phyloP scores from a whole-genome alignment of 176 grass and related monocot genomes.

The Stipa capillata region DNA sequence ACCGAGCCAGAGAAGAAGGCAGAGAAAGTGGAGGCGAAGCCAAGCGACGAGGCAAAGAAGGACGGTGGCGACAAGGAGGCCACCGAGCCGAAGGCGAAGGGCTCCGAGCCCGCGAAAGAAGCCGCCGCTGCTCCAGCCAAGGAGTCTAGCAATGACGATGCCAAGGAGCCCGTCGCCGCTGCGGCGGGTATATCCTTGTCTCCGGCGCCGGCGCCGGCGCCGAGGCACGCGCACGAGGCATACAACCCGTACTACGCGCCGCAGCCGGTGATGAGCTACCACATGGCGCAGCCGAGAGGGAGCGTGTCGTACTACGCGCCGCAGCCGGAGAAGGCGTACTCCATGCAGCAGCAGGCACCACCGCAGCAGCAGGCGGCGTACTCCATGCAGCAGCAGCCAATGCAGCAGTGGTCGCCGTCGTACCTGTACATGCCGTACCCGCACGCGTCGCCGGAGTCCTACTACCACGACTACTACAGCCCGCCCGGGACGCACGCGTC shows the following conservation, averaged over 20 bases:
- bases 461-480: slow-evolving; percentile 33
- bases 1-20: neutral
- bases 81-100: slow-evolving; percentile 26
- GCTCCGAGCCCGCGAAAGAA: slow-evolving; percentile 13
- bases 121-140: neutral
- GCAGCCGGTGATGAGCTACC: slow-evolving; percentile 66
- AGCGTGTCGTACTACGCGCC: slow-evolving; percentile 59
- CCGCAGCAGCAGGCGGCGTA: neutral
- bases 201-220: neutral
- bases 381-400: neutral
- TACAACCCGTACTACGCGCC: slow-evolving; percentile 15
- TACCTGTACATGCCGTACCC: slow-evolving; percentile 39
- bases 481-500: slow-evolving; percentile 30
- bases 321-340: slow-evolving; percentile 15
- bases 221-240: neutral
- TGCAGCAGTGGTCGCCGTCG: slow-evolving; percentile 41
- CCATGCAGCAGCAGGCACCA: slow-evolving; percentile 12
- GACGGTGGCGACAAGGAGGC: slow-evolving; percentile 7
- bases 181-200: too few relatives aligned
- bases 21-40: slow-evolving; percentile 5
- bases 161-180: neutral
- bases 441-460: slow-evolving; percentile 21
- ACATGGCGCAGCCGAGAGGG: slow-evolving; percentile 39
- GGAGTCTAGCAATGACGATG: slow-evolving; percentile 8
- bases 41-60: slow-evolving; percentile 26